phyloP scores from a whole-genome alignment of 176 grass and related monocot species.

The Phoenix dactylifera region DNA sequence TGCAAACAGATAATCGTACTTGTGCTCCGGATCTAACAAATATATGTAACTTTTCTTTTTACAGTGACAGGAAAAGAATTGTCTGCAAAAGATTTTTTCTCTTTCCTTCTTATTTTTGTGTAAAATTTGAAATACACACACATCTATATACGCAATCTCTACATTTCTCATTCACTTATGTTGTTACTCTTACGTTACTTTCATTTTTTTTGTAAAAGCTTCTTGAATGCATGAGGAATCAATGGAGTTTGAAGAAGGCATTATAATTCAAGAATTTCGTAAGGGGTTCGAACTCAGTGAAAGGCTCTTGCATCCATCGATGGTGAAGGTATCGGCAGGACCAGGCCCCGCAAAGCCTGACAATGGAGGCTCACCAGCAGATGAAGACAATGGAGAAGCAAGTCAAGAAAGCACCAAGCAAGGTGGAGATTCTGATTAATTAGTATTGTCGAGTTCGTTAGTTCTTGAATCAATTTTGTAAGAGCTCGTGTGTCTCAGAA shows the following conservation, averaged over 20 bases:
- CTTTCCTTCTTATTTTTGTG: too few relatives aligned
- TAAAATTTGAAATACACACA: too few relatives aligned
- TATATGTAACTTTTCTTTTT: too few relatives aligned
- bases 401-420: constrained; percentile 18
- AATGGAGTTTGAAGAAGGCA: constrained; percentile 18
- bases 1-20: too few relatives aligned
- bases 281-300: constrained; percentile 90
- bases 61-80: too few relatives aligned
- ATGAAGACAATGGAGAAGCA: constrained; percentile 36
- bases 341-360: constrained; percentile 49
- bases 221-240: too few relatives aligned
- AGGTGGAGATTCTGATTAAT: constrained; percentile 25
- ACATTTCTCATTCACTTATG: too few relatives aligned
- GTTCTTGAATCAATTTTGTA: constrained; percentile 14
- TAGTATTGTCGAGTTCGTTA: not conserved
- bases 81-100: too few relatives aligned
- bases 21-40: too few relatives aligned
- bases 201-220: not conserved
- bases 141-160: too few relatives aligned
- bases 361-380: constrained; percentile 17
- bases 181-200: too few relatives aligned
- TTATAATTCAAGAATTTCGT: constrained; percentile 77
- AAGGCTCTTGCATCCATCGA: constrained; percentile 69
- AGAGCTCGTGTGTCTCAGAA: not conserved
- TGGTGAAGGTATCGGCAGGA: constrained; percentile 91